Evolutionary conservation across 164 flowering plant species (phyloP).

Genomic region (Kingdonia uniflora): DNA sequence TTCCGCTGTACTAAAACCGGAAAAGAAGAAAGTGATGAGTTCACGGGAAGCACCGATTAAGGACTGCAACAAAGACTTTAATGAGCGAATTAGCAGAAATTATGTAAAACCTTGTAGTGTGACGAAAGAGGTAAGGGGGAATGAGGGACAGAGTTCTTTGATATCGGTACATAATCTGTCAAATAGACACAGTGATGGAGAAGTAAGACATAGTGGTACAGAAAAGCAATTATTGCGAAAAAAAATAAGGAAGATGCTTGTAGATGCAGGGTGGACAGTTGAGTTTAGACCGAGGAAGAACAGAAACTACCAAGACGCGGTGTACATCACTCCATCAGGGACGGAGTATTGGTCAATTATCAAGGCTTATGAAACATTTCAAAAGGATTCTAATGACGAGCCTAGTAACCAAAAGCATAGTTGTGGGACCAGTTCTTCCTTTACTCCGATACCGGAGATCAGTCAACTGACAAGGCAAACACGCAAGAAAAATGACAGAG

Average conservation of each 20-base stretch:
- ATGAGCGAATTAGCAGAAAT: too few species aligned
- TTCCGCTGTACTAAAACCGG: slow-evolving; percentile 14
- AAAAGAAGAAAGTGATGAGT: slow-evolving; percentile 20
- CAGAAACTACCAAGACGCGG: slow-evolving; percentile 57
- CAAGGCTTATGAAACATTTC: slow-evolving; percentile 49
- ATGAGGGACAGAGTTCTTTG: slow-evolving; percentile 20
- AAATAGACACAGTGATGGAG: slow-evolving; percentile 23
- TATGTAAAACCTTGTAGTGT: slow-evolving; percentile 12
- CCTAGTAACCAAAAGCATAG: slow-evolving; percentile 15
- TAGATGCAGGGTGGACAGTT: slow-evolving; percentile 64
- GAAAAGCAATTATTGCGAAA: slow-evolving; percentile 45
- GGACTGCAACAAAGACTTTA: too few species aligned
- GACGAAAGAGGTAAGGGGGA: slow-evolving; percentile 16
- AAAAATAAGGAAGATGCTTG: slow-evolving; percentile 38
- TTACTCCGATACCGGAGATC: slow-evolving; percentile 53
- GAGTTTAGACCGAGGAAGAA: slow-evolving; percentile 46
- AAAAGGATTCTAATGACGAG: slow-evolving; percentile 34
- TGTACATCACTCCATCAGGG: slow-evolving; percentile 56
- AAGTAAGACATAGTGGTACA: slow-evolving; percentile 7
- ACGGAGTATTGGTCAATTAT: slow-evolving; percentile 66
- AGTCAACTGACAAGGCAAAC: slow-evolving; percentile 71
- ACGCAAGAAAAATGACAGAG: slow-evolving; percentile 52
- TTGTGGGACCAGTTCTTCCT: slow-evolving; percentile 24
- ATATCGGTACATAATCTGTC: slow-evolving; percentile 15
- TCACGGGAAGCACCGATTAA: slow-evolving; percentile 9